Evolutionary conservation across 1,139 yeast species (phyloP).

Genomic region (Hemisphaericaspora lyxosophila): DNA sequence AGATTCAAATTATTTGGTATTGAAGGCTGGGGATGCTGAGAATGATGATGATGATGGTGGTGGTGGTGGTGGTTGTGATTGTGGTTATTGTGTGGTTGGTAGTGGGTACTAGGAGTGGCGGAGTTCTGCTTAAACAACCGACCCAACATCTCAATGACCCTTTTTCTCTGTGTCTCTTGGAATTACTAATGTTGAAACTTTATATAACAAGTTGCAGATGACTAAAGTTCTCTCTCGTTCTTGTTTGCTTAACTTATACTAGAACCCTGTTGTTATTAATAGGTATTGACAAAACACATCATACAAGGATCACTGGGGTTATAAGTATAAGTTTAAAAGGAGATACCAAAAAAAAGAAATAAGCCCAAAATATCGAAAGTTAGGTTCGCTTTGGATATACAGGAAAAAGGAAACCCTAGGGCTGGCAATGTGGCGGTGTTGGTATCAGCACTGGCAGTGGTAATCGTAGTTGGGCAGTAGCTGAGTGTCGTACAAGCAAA

Average conservation of each 20-base stretch:
- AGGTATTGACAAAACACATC: background rate
- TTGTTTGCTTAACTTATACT: background rate
- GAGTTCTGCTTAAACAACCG: slow-evolving; percentile 28
- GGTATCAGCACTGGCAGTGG: no score
- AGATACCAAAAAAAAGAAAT: background rate
- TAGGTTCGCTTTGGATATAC: background rate
- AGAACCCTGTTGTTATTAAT: background rate
- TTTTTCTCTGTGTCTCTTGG: background rate
- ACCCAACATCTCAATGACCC: slow-evolving; percentile 24
- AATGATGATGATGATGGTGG: slow-evolving; percentile 13
- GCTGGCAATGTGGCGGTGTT: no score
- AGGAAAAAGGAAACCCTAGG: no score
- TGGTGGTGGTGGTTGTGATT: slow-evolving; percentile 12
- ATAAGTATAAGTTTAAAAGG: background rate
- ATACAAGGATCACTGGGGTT: background rate
- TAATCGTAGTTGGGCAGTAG: no score
- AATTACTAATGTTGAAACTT: background rate
- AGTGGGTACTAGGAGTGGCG: slow-evolving; percentile 7
- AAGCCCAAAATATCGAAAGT: background rate
- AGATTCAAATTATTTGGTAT: slow-evolving; percentile 1
- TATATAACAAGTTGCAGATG: background rate
- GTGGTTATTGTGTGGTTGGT: slow-evolving; percentile 5
- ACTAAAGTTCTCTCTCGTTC: background rate
- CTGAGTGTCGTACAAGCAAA: background rate
- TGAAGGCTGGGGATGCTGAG: slow-evolving; percentile 3